Evolutionary conservation across 345 rosid species (phyloP), one percentile per base, ranked within the genome.

Genomic region (Geranium rotundifolium): DNA sequence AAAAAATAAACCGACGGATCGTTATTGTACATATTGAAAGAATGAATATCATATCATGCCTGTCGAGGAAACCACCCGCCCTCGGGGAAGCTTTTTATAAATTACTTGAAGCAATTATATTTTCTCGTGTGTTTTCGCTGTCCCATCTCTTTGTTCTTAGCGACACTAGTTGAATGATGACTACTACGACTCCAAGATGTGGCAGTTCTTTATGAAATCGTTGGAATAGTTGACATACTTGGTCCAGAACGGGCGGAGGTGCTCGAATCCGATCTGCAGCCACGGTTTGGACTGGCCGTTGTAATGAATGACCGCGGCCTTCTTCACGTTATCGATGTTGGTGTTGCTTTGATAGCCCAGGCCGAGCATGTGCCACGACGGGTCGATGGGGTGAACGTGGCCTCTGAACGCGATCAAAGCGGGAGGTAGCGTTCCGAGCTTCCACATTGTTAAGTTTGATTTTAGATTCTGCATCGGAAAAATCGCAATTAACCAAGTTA

Each of bases 311-410:
- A 92, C 97, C 15, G 96, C 97, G 70, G 98, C 97, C 75, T 77
- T 80, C 67, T 76, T 82, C 31, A 83, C 87, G 61, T 68, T 79
- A 64, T 85, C 91, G 34, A 79, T 65, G 55, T 74, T 72, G 71
- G 95, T 92, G 63, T 83, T 83, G 59, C 71, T 83, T 82, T 92
- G 98, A 70, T 92, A 92, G 6, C 98, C 98, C 81, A 92, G 76
- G 56, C 98, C 98, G 49, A 92, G 97, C 97, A 89, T 81, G 74
- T 92, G 98, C 98, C 98, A 92, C n/a, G 81, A 77, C 34, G 91
- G 87, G 58, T 92, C 87, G 31, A 92, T 83, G 31, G 90, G 84
- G 61, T 80, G 96, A 63, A 92, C 78, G 46, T 87, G 91, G 57
- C 91, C 96, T 76, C 79, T 85, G 72, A 92, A 92, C 67, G 98